A percentile compares a stretch with the other conserved stretches of the same genome.
These are phyloP conservation scores for Prunus fruticosa DNA, from an alignment of 306 rosid genomes.

Conservation along the genomic window DNA sequence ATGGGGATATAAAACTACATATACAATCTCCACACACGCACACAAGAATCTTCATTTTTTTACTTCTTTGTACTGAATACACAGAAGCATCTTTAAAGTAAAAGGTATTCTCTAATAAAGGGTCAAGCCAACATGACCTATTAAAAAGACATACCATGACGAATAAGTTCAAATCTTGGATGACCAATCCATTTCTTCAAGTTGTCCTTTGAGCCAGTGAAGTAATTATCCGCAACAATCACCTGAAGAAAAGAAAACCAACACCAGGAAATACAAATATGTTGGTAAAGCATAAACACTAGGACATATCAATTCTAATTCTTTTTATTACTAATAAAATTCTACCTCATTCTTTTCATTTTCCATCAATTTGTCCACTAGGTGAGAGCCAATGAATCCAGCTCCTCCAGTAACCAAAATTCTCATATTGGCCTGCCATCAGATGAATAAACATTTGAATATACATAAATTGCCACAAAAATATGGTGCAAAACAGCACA, in stretches of 20 bases:
- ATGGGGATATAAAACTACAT: background rate
- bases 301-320: background rate
- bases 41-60: background rate
- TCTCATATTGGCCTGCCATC: slow-evolving; percentile 85
- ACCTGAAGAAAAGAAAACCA: slow-evolving; percentile 38
- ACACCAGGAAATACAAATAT: background rate
- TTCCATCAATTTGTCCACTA: slow-evolving; percentile 95
- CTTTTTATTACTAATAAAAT: background rate
- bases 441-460: background rate
- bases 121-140: background rate
- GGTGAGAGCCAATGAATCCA: slow-evolving; percentile 96
- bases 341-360: slow-evolving; percentile 92
- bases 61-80: background rate
- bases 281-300: background rate
- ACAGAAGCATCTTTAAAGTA: background rate
- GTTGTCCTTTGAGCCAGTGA: slow-evolving; percentile 93
- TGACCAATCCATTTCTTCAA: slow-evolving; percentile 94
- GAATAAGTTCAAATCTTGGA: slow-evolving; percentile 96
- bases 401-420: slow-evolving; percentile 98
- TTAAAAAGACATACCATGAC: slow-evolving; percentile 65
- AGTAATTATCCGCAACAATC: slow-evolving; percentile 88
- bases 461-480: background rate
- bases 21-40: background rate
- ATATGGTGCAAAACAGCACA: background rate
- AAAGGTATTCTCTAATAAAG: background rate